phyloP scores from a whole-genome alignment of 108 stramenopile species.

The Nannochloropsis salina region DNA sequence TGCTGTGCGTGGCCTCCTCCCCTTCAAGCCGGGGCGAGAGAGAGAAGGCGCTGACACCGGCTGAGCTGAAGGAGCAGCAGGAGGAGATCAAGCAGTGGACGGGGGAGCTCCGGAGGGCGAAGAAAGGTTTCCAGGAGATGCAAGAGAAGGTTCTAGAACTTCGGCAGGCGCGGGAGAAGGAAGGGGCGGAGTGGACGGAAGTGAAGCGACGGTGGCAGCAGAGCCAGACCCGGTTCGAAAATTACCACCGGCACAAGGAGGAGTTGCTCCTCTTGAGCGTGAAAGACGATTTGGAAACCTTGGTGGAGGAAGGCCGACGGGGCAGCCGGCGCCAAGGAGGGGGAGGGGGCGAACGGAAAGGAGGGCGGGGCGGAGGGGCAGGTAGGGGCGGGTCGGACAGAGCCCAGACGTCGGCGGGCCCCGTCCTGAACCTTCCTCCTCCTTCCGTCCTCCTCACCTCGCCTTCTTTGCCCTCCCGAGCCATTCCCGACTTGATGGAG shows the following conservation, averaged over 20 bases:
- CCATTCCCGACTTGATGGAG: background rate
- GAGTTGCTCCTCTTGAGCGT: background rate
- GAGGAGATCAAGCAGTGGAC: background rate
- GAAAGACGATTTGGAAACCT: background rate
- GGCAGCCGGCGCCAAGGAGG: background rate
- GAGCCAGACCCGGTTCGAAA: background rate
- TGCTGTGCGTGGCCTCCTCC: background rate
- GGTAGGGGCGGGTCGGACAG: background rate
- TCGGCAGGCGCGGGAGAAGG: background rate
- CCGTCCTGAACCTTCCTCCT: background rate
- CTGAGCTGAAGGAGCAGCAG: background rate
- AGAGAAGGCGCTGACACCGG: background rate
- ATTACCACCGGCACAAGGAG: background rate
- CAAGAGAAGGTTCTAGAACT: background rate
- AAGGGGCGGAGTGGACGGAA: background rate
- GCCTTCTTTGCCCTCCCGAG: background rate
- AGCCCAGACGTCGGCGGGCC: background rate
- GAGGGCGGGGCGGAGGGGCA: background rate
- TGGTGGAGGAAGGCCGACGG: background rate
- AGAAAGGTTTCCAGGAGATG: background rate
- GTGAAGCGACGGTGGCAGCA: background rate
- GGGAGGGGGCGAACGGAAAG: background rate
- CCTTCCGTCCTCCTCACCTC: background rate
- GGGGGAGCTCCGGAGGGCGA: background rate
- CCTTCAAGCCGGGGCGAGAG: background rate